These are phyloP conservation scores for Talaromyces atroroseus DNA, from an alignment of 2,329 filamentous ascomycete species.

Conservation along the genomic window DNA sequence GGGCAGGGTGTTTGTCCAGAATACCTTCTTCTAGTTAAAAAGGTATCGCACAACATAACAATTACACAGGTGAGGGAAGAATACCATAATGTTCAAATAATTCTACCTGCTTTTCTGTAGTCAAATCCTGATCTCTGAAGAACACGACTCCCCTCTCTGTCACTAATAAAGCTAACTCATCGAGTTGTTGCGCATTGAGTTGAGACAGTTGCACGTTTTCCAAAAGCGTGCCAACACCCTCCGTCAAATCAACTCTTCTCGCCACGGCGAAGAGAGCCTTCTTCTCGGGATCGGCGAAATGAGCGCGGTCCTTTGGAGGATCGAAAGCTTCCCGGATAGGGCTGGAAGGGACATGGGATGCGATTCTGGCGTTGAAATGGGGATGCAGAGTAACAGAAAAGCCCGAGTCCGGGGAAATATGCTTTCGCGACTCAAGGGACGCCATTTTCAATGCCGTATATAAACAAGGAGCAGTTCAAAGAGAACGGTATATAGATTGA, in stretches of 20 bases:
- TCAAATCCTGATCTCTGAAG: conserved; percentile 41
- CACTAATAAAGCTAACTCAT: conserved; percentile 47
- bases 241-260: conserved; percentile 27
- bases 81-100: conserved; percentile 46
- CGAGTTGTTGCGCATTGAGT: conserved; percentile 42
- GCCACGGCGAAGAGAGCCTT: conserved; percentile 30
- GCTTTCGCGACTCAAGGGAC: conserved; percentile 42
- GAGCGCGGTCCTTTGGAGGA: conserved; percentile 24
- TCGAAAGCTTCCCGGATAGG: conserved; percentile 25
- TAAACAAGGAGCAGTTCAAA: neutral
- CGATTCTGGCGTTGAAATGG: conserved; percentile 45
- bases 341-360: conserved; percentile 37
- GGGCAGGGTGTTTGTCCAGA: conserved; percentile 45
- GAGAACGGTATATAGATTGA: neutral
- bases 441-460: conserved; percentile 22
- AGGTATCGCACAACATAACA: neutral
- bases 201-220: conserved; percentile 42
- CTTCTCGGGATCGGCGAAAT: conserved; percentile 37
- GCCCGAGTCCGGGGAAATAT: conserved; percentile 47
- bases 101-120: conserved; percentile 26
- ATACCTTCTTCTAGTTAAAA: conserved; percentile 15
- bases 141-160: conserved; percentile 47
- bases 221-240: conserved; percentile 36
- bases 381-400: conserved; percentile 45
- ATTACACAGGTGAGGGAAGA: neutral